Base-by-base conservation (phyloP, 2,329 filamentous ascomycete genomes). In the Didymella glomerata region DNA sequence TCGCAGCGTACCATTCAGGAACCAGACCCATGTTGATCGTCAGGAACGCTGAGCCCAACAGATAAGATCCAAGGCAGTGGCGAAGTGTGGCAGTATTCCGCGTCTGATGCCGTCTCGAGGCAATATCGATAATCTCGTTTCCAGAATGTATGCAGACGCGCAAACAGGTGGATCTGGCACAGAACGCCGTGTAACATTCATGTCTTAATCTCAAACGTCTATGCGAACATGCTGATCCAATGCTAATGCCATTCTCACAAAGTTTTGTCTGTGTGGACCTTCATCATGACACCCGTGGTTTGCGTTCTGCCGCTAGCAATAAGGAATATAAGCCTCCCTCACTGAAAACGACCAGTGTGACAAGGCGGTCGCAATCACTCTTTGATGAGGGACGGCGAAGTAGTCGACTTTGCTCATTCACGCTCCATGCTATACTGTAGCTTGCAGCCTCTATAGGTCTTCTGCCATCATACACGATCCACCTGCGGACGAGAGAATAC, bases 1-100 rank as follows among this genome's bases (percentile, higher is more conserved):
- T 30, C 44, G 27, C 34, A 34, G 44, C 36, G 11, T 48, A 20
- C 24, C 34, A 48, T 27, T 8, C 25, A 38, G 11, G 20, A 10
- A 36, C 14, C 14, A 27, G 20, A 50, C 13, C 50, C 30, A 40
- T 45, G 50, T 9, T 22, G 56, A 59, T 59, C 56, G 56, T 41
- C 56, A 59, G 56, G 56, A 41, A 59, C 56, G 20, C 56, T 24
- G 38, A 24, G n/a, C 28, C 45, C 40, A 30, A 18, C 4, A 6
- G 2, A n/a, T 16, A 22, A 34, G 14, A 16, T 59, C 24, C 49
- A 45, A 54, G 38, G 40, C 56, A 41, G 50, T 59, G 50, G 50
- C 56, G 32, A 59, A 27, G 32, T 49, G 56, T 54, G 45, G 56
- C 56, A 20, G 20, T 36, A 20, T 24, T n/a, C 16, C 3, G 34